These are phyloP conservation scores for Dactylellina parvicollis DNA, from an alignment of 2,329 filamentous ascomycete genomes.

Conservation along the genomic window DNA sequence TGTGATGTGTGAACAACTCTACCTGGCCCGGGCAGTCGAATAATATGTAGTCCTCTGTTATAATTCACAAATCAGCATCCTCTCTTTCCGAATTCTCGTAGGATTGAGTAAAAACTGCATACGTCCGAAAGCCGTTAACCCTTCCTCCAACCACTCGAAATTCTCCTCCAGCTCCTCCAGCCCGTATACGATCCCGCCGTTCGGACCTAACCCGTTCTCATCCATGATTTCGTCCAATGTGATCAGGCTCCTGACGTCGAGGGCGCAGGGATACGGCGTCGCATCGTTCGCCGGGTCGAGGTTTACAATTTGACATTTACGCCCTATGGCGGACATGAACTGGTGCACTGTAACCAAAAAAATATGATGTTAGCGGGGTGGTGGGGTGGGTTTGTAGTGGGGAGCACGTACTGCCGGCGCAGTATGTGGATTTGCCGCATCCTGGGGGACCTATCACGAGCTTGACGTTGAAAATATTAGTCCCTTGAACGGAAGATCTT, in stretches of 20 bases:
- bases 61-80: background rate
- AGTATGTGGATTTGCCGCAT: constrained; percentile 96
- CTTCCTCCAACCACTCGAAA: constrained; percentile 87
- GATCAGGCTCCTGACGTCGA: constrained; percentile 89
- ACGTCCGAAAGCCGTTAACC: constrained; percentile 77
- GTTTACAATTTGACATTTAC: constrained; percentile 94
- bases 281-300: constrained; percentile 96
- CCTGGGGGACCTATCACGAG: constrained; percentile 94
- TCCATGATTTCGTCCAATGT: constrained; percentile 96
- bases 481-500: background rate
- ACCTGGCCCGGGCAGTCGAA: constrained; percentile 98
- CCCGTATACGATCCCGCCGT: constrained; percentile 90
- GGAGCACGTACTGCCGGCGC: constrained; percentile 80
- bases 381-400: background rate
- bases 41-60: constrained; percentile 82
- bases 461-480: constrained; percentile 68
- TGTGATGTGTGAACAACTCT: constrained; percentile 95
- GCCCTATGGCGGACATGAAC: constrained; percentile 93
- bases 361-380: background rate
- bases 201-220: constrained; percentile 87
- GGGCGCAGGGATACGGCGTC: constrained; percentile 84
- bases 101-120: constrained; percentile 53
- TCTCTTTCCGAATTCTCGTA: background rate
- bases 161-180: constrained; percentile 95
- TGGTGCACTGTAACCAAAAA: constrained; percentile 76